Percentiles rank a stretch among this genome's conserved stretches.
Conservation (phyloP, 2,329 filamentous ascomycete species). For the Harringtonia lauricola region DNA sequence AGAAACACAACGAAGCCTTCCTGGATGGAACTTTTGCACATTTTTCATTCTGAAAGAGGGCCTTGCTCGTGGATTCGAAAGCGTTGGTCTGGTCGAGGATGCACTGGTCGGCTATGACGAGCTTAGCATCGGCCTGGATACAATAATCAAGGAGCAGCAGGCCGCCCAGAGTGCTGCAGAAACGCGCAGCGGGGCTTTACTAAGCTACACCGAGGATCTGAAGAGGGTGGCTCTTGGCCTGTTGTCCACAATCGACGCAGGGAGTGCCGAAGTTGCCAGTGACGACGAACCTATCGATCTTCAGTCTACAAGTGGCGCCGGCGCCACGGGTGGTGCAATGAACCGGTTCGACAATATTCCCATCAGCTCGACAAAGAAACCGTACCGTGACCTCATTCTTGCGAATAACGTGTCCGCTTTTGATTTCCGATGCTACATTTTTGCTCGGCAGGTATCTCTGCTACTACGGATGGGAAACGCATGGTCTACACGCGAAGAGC, state of each 20-base stretch:
- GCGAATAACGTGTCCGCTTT: slow-evolving; percentile 93
- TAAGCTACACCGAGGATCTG: slow-evolving; percentile 64
- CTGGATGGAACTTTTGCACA: slow-evolving; percentile 98
- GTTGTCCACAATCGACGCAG: slow-evolving; percentile 23
- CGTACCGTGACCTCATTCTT: slow-evolving; percentile 84
- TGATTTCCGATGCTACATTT: slow-evolving; percentile 90
- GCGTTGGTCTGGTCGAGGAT: slow-evolving; percentile 90
- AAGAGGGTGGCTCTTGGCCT: slow-evolving; percentile 45
- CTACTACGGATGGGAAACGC: slow-evolving; percentile 75
- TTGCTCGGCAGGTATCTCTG: slow-evolving; percentile 75
- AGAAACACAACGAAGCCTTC: slow-evolving; percentile 73
- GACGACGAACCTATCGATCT: slow-evolving; percentile 37
- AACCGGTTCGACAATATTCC: slow-evolving; percentile 38
- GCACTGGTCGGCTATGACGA: slow-evolving; percentile 92
- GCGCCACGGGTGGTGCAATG: background rate
- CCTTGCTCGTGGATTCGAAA: slow-evolving; percentile 86
- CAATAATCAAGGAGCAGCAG: slow-evolving; percentile 63
- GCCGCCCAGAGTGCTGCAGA: slow-evolving; percentile 43
- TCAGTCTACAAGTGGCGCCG: slow-evolving; percentile 23
- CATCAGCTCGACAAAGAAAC: slow-evolving; percentile 56
- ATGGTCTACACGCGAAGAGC: slow-evolving; percentile 49
- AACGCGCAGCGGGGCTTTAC: slow-evolving; percentile 61
- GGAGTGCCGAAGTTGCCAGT: slow-evolving; percentile 20
- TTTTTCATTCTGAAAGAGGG: slow-evolving; percentile 98
- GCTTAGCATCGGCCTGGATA: slow-evolving; percentile 76